phyloP scores from a whole-genome alignment of 2,329 filamentous ascomycete species.

The Diaporthe nobilis region DNA sequence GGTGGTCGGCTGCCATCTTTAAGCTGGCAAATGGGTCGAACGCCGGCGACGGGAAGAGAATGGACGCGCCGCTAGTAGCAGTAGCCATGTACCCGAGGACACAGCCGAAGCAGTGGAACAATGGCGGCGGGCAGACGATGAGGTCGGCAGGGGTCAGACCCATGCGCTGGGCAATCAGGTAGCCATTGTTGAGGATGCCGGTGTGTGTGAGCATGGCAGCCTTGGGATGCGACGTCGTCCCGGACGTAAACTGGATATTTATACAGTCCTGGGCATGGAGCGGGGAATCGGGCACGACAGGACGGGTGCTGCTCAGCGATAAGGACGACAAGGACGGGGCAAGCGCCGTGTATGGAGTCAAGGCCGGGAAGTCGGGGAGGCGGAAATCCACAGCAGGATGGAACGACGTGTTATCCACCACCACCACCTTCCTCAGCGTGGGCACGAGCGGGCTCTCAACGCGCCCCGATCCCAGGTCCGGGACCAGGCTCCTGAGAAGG shows the following conservation, averaged over 20 bases:
- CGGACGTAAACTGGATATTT: conserved; percentile 97
- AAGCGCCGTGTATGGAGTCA: conserved; percentile 63
- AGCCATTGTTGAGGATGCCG: conserved; percentile 93
- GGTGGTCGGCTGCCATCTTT: conserved; percentile 65
- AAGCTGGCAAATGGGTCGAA: conserved; percentile 86
- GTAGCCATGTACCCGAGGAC: conserved; percentile 97
- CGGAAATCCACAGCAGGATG: conserved; percentile 62
- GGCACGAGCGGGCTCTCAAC: conserved; percentile 70
- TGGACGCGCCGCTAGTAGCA: conserved; percentile 81
- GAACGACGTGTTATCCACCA: conserved; percentile 80
- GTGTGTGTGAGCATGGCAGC: conserved; percentile 90
- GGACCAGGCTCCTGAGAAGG: conserved; percentile 62
- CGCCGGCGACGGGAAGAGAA: conserved; percentile 88
- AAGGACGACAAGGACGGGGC: conserved; percentile 35
- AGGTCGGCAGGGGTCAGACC: conserved; percentile 80
- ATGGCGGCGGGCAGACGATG: conserved; percentile 86
- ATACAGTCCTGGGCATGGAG: conserved; percentile 78
- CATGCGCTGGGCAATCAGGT: conserved; percentile 88
- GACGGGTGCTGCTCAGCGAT: conserved; percentile 46
- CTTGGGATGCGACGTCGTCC: conserved; percentile 93
- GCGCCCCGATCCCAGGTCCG: conserved; percentile 53
- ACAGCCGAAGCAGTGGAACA: conserved; percentile 93
- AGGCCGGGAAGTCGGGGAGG: conserved; percentile 55
- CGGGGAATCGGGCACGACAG: conserved; percentile 60
- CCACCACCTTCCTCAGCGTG: conserved; percentile 77